A percentile compares a stretch with the other conserved stretches of the same genome.
These are phyloP conservation scores for Galeopsis tetrahit DNA, from an alignment of 257 asterid genomes.

Conservation along the genomic window DNA sequence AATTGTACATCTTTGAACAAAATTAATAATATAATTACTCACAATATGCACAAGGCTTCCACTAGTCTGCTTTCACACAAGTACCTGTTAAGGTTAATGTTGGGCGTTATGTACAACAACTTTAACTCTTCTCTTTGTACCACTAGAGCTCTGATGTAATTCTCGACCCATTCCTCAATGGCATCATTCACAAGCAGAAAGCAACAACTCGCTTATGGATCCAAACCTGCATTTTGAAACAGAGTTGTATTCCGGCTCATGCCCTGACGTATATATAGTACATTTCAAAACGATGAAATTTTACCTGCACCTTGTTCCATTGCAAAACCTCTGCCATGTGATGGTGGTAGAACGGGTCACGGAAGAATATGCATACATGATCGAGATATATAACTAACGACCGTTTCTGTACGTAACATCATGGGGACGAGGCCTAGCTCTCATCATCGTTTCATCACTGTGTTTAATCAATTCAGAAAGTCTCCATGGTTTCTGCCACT, in stretches of 20 bases:
- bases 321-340: constrained; percentile 39
- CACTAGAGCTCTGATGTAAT: constrained; percentile 12
- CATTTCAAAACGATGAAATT: neutral
- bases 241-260: neutral
- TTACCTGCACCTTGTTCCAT: constrained; percentile 57
- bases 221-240: constrained; percentile 31
- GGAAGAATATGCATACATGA: constrained; percentile 33
- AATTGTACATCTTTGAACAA: constrained; percentile 40
- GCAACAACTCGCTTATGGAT: constrained; percentile 13
- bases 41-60: constrained; percentile 41
- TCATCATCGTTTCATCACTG: constrained; percentile 85
- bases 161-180: constrained; percentile 1
- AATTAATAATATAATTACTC: constrained; percentile 33
- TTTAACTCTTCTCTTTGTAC: constrained; percentile 25
- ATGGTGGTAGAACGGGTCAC: constrained; percentile 35
- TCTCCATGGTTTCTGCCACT: constrained; percentile 99
- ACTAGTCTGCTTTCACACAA: constrained; percentile 10
- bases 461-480: constrained; percentile 91
- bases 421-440: constrained; percentile 73
- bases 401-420: constrained; percentile 59
- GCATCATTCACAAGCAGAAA: constrained; percentile 26
- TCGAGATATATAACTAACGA: constrained; percentile 46
- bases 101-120: constrained; percentile 35
- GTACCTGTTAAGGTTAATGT: neutral
- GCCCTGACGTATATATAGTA: neutral